These are phyloP conservation scores for Aspergillus bertholletiae DNA, from an alignment of 495 filamentous ascomycete genomes.

Conservation along the genomic window DNA sequence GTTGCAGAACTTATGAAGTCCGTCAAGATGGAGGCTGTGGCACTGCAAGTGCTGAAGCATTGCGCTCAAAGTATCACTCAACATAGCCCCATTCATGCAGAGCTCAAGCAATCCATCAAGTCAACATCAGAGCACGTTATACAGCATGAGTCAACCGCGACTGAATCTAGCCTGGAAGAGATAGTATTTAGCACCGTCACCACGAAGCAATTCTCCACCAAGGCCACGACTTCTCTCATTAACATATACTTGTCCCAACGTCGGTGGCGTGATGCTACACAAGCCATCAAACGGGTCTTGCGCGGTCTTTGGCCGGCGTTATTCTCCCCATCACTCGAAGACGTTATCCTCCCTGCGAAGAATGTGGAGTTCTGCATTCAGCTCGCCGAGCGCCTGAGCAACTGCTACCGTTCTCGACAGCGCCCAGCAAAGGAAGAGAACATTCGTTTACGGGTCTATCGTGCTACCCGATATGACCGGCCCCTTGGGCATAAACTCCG, in stretches of 20 bases:
- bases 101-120: conserved; percentile 26
- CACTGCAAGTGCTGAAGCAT: conserved; percentile 33
- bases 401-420: conserved; percentile 35
- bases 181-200: conserved; percentile 27
- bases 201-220: conserved; percentile 26
- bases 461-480: conserved; percentile 22
- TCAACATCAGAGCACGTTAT: conserved; percentile 23
- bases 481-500: conserved; percentile 29
- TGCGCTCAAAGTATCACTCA: conserved; percentile 24
- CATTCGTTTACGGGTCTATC: conserved; percentile 34
- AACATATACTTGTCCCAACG: conserved; percentile 31
- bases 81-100: conserved; percentile 22
- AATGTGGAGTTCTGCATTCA: conserved; percentile 26
- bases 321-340: conserved; percentile 30
- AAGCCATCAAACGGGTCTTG: conserved; percentile 30
- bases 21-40: conserved; percentile 27
- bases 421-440: conserved; percentile 33
- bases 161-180: conserved; percentile 29
- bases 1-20: conserved; percentile 34
- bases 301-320: conserved; percentile 30
- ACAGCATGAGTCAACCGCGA: conserved; percentile 17
- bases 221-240: conserved; percentile 25
- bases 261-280: conserved; percentile 38
- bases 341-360: conserved; percentile 27
- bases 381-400: conserved; percentile 25